These are phyloP conservation scores for Pseudevernia furfuracea DNA, from an alignment of 495 filamentous ascomycete genomes.

Conservation along the genomic window DNA sequence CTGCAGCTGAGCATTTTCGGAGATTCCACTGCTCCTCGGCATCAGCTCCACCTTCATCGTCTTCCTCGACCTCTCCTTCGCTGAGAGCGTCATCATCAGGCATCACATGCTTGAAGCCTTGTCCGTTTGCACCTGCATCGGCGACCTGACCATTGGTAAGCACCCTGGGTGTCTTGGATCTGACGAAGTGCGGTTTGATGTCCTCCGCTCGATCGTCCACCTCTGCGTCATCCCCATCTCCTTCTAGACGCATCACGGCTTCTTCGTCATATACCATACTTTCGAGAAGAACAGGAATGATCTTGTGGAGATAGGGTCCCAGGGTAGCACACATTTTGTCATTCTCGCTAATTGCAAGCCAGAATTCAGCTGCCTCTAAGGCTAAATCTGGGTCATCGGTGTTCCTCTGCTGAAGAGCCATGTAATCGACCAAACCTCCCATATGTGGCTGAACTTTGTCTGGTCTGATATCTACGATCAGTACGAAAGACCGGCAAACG, in stretches of 20 bases:
- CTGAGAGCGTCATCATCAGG: constrained; percentile 63
- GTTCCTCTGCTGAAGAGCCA: constrained; percentile 78
- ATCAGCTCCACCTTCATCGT: constrained; percentile 65
- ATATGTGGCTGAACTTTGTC: constrained; percentile 88
- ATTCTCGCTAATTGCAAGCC: constrained; percentile 89
- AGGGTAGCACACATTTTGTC: constrained; percentile 63
- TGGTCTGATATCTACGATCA: constrained; percentile 82
- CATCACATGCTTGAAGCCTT: constrained; percentile 15
- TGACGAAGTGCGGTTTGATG: constrained; percentile 88
- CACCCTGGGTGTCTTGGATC: constrained; percentile 51
- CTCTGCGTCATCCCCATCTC: constrained; percentile 82
- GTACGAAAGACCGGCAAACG: constrained; percentile 88
- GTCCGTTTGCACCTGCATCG: constrained; percentile 41
- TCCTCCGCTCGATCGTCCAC: constrained; percentile 84
- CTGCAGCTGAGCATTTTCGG: constrained; percentile 94
- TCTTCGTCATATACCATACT: constrained; percentile 97
- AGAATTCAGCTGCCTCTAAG: constrained; percentile 94
- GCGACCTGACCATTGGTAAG: constrained; percentile 45
- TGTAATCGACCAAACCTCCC: constrained; percentile 83
- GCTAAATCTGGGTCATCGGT: constrained; percentile 82
- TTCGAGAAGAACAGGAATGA: constrained; percentile 83
- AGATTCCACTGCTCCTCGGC: constrained; percentile 94
- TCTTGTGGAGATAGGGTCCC: constrained; percentile 69
- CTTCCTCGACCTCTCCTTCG: constrained; percentile 83
- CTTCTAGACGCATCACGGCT: constrained; percentile 76